Evolutionary conservation across 441 rosid species (phyloP).

Genomic region (Syzygium malaccense): DNA sequence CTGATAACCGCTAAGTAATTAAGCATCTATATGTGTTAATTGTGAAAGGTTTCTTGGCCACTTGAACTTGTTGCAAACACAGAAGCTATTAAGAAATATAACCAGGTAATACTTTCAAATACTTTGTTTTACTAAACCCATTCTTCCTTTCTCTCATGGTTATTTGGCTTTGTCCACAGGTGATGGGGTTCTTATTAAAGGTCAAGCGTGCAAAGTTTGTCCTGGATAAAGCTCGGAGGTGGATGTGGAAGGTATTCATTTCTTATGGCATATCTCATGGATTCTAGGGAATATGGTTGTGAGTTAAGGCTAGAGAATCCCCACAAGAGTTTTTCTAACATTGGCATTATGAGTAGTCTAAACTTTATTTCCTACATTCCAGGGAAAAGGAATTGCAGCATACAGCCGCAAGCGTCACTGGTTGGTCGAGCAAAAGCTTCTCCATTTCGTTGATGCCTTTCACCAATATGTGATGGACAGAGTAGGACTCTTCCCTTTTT

Average conservation of each 20-base stretch:
- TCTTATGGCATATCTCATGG: not conserved
- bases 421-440: conserved; percentile 96
- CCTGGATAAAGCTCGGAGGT: conserved; percentile 88
- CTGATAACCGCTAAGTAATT: not conserved
- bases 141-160: conserved; percentile 10
- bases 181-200: conserved; percentile 87
- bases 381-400: conserved; percentile 63
- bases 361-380: not conserved
- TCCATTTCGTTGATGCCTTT: conserved; percentile 97
- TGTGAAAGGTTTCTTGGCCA: conserved; percentile 89
- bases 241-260: conserved; percentile 94
- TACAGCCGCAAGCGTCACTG: conserved; percentile 71
- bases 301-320: not conserved
- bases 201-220: conserved; percentile 94
- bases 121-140: not conserved
- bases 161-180: conserved; percentile 37
- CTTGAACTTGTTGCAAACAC: conserved; percentile 89
- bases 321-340: not conserved
- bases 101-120: conserved; percentile 51
- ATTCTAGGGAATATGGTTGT: not conserved
- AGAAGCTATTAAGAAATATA: conserved; percentile 90
- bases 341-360: conserved; percentile 3
- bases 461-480: conserved; percentile 99
- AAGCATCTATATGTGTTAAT: not conserved
- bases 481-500: conserved; percentile 36